Base-by-base conservation (phyloP, 2,329 filamentous ascomycete species). In the Fusarium sp. region DNA sequence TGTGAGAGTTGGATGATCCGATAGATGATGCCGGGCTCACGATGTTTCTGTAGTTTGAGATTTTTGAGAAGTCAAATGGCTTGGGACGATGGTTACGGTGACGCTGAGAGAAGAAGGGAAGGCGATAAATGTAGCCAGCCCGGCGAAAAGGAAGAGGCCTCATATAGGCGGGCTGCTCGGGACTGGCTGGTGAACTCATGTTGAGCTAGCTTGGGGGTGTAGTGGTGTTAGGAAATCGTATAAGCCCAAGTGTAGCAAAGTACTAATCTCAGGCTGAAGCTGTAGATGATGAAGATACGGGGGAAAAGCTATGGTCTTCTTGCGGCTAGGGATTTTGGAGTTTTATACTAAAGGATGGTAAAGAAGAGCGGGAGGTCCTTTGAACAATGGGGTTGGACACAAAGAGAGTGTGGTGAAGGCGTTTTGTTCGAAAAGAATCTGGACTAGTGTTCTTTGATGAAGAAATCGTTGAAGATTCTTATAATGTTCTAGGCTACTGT, bases 121-220 rank as follows among this genome's bases (percentile, higher is more conserved):
- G 34, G 9, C 4, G 39, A 10, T n/a, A 33, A 15, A 6, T n/a
- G 2, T 15, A 17, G 5, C n/a, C n/a, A 17, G 19, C 10, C 6
- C 44, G 24, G 1, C 67, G 49, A 5, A 69, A 45, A 6, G 67
- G 67, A 0, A 69, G 67, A 59, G 66, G 52, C 6, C 45, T 26
- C 6, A 53, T 42, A 10, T 36, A 59, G 22, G 28, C 28, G 28
- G 28, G 28, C 10, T 56, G 53, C 15, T 55, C 19, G 6, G 28
- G 26, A 7, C 38, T 51, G 6, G 43, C 31, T 7, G 11, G 28
- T 11, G 33, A 28, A 39, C 13, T 28, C 65, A 69, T 69, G 6
- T 3, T 44, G 51, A 56, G 6, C 13, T 9, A 14, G 22, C 15
- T 39, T 3, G 7, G 17, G 17, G 11, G 3, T 21, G 11, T n/a